Percentiles rank a stretch among this genome's conserved stretches.
Evolutionary conservation across 192 early-diverging fungal genomes (phyloP).

Genomic region (Rhizophagus clarus): DNA sequence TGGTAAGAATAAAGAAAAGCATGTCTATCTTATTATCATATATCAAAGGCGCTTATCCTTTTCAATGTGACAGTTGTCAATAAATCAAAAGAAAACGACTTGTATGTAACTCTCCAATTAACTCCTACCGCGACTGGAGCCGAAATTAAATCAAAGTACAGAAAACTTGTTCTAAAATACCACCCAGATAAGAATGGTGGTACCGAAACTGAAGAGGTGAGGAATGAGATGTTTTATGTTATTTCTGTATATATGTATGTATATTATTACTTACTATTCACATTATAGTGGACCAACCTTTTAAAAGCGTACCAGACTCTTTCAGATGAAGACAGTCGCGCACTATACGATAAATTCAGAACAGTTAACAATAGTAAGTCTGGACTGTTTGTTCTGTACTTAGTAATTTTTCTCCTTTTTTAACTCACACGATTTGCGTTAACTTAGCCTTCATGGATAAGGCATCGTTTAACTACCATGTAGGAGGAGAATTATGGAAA

Average conservation of each 20-base stretch:
- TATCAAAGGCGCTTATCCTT: background rate
- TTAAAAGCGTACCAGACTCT: background rate
- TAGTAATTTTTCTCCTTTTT: constrained; percentile 17
- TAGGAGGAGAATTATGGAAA: constrained; percentile 4
- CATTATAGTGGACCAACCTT: background rate
- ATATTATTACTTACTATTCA: too few species aligned
- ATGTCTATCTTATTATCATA: background rate
- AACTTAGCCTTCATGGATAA: background rate
- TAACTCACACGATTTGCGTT: background rate
- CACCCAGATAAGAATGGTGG: constrained; percentile 71
- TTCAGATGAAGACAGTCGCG: background rate
- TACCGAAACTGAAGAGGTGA: background rate
- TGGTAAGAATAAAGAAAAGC: background rate
- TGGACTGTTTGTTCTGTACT: constrained; percentile 24
- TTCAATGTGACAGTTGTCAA: background rate
- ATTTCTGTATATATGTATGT: too few species aligned
- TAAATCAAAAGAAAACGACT: constrained; percentile 72
- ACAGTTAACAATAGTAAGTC: background rate
- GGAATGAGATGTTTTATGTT: too few species aligned
- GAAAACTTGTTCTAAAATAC: constrained; percentile 88
- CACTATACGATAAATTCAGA: background rate
- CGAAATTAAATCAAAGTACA: constrained; percentile 94
- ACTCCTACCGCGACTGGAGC: constrained; percentile 67
- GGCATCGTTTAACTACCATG: background rate
- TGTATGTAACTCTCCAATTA: constrained; percentile 87